phyloP scores from a whole-genome alignment of 495 filamentous ascomycete genomes.

The Lineolata rhizophorae region DNA sequence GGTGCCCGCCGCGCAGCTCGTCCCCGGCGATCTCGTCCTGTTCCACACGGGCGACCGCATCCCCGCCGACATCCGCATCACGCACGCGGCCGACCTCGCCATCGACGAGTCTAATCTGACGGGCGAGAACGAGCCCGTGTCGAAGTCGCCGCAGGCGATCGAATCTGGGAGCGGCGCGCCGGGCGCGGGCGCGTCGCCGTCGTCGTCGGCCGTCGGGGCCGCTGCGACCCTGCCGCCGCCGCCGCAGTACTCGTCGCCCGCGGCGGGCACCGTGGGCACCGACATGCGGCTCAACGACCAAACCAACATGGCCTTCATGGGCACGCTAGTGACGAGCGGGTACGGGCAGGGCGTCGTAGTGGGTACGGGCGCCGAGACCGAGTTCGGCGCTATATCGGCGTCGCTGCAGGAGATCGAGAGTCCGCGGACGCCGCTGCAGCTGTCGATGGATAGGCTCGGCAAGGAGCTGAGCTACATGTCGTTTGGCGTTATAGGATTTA shows the following conservation, averaged over 20 bases:
- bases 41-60: slow-evolving; percentile 94
- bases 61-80: slow-evolving; percentile 90
- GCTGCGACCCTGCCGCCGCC: neutral
- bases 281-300: slow-evolving; percentile 44
- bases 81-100: slow-evolving; percentile 60
- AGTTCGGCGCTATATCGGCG: slow-evolving; percentile 90
- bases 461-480: slow-evolving; percentile 90
- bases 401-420: slow-evolving; percentile 86
- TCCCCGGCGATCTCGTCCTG: slow-evolving; percentile 76
- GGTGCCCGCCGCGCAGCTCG: slow-evolving; percentile 65
- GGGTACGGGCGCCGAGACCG: slow-evolving; percentile 74
- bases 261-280: slow-evolving; percentile 37
- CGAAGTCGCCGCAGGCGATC: slow-evolving; percentile 46
- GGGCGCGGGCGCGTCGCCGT: slow-evolving; percentile 3
- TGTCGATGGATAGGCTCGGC: slow-evolving; percentile 92
- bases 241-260: slow-evolving; percentile 30
- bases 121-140: slow-evolving; percentile 83
- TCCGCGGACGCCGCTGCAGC: slow-evolving; percentile 76
- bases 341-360: slow-evolving; percentile 91
- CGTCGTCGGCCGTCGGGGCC: slow-evolving; percentile 1
- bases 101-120: slow-evolving; percentile 97
- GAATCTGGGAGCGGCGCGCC: slow-evolving; percentile 9
- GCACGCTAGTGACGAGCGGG: slow-evolving; percentile 87
- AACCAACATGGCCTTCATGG: slow-evolving; percentile 92
- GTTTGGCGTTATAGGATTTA: slow-evolving; percentile 82